A percentile compares a stretch with the other conserved stretches of the same genome.
Conservation (phyloP, 495 filamentous ascomycete genomes). For the Penicillium mononematosum region DNA sequence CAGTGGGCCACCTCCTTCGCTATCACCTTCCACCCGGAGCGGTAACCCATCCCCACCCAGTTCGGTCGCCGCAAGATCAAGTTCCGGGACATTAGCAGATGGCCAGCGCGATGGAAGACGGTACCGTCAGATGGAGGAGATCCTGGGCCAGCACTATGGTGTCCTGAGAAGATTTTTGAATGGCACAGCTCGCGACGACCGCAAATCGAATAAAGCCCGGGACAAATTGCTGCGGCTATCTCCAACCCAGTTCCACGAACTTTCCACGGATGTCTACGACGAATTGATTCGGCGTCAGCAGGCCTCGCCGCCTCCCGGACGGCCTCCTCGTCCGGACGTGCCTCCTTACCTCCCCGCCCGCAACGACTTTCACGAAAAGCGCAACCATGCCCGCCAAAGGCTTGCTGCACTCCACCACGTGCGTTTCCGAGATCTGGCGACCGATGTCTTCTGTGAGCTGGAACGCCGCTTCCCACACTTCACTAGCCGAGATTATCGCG, state of each 20-base stretch:
- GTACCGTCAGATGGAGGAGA: constrained; percentile 60
- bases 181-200: constrained; percentile 68
- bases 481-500: constrained; percentile 59
- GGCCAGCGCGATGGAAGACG: constrained; percentile 56
- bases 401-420: constrained; percentile 81
- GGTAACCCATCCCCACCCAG: constrained; percentile 80
- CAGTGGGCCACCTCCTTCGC: constrained; percentile 45
- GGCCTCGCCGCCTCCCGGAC: constrained; percentile 54
- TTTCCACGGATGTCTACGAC: constrained; percentile 97
- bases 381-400: constrained; percentile 93
- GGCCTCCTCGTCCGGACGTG: constrained; percentile 51
- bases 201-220: constrained; percentile 79
- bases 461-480: constrained; percentile 89
- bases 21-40: constrained; percentile 39
- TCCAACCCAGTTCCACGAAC: constrained; percentile 89
- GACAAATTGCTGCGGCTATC: constrained; percentile 91
- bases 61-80: constrained; percentile 76
- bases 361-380: constrained; percentile 88
- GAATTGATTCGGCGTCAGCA: constrained; percentile 85
- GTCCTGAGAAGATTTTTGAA: constrained; percentile 73
- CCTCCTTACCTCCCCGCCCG: constrained; percentile 78
- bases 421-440: constrained; percentile 86
- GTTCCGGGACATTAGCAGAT: constrained; percentile 63
- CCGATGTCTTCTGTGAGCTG: constrained; percentile 92
- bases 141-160: constrained; percentile 76